Base-by-base conservation (phyloP, 805 yeast species). In the Metschnikowia colocasiae region DNA sequence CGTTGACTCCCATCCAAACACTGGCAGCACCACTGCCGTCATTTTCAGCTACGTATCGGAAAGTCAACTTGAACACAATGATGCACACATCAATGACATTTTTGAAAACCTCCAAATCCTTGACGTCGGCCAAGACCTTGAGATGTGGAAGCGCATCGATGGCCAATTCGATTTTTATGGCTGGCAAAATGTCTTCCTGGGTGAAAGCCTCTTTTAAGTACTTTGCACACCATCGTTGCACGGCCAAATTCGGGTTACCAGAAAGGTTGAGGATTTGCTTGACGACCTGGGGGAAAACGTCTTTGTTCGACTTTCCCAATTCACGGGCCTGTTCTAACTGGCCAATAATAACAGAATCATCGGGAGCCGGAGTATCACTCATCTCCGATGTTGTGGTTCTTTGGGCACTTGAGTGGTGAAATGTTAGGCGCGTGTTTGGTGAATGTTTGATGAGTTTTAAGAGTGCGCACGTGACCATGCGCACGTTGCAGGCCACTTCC, bases 1-100 rank as follows among this genome's bases (percentile, higher is more conserved):
- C 74, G 13, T 70, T 62, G 51, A 87, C 58, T 39, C 74, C 71
- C 22, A 67, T 61, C 95, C 95, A 89, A 18, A 67, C 56, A n/a
- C 55, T 60, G 16, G 36, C 36, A 10, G 43, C 43, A 43, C 57
- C 57, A 49, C 71, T 64, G 29, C 76, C 74, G 45, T 78, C 80
- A 49, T 68, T 68, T n/a, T 74, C 72, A 8, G 75, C 72, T 46
- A 77, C 72, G 47, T 69, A 69, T 38, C 62, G 59, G 55, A 78
- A 78, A 5, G 76, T 71, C 23, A 77, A 59, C 38, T 67, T 71
- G 58, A 71, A 79, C 7, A 70, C 67, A 12, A 76, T 61, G 30
- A 68, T 57, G 25, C 75, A 53, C n/a, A 69, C 59, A 55, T 71
- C 68, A 35, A 73, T 57, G 33, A 60, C 57, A 38, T 62, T 51